Evolutionary conservation across 2,329 filamentous ascomycete species (phyloP).

Genomic region (Cytospora piceicola): DNA sequence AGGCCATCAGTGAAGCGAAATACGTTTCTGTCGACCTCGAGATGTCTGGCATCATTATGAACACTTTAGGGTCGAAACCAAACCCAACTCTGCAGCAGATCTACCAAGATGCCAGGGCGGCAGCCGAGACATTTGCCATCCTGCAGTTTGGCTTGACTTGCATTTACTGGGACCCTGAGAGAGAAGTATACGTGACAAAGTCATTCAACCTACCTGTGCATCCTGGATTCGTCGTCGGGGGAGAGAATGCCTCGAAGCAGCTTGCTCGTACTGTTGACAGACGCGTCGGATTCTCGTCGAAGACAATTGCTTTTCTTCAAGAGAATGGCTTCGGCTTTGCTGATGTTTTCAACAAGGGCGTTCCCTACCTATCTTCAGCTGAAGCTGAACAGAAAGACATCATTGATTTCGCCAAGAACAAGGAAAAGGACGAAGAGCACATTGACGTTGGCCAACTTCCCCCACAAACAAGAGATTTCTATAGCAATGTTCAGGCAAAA

Average conservation of each 20-base stretch:
- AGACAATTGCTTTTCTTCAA: conserved; percentile 39
- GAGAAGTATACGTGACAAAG: conserved; percentile 33
- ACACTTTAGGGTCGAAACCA: neutral
- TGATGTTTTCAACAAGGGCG: conserved; percentile 36
- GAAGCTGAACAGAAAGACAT: conserved; percentile 31
- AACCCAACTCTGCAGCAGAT: conserved; percentile 28
- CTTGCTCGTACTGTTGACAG: conserved; percentile 37
- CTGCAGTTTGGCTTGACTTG: conserved; percentile 46
- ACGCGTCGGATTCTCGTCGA: conserved; percentile 36
- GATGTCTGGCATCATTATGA: conserved; percentile 42
- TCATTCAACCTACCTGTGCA: conserved; percentile 41
- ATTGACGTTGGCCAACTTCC: conserved; percentile 25
- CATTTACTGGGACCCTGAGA: conserved; percentile 31
- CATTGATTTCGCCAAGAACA: conserved; percentile 20
- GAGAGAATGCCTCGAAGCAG: conserved; percentile 4
- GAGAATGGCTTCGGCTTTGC: conserved; percentile 36
- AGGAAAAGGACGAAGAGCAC: neutral
- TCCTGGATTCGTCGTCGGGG: conserved; percentile 36
- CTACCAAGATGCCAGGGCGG: conserved; percentile 39
- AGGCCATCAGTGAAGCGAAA: conserved; percentile 37
- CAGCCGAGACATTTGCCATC: conserved; percentile 39
- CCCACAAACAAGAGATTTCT: conserved; percentile 30
- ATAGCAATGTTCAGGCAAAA: neutral
- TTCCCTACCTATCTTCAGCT: conserved; percentile 39
- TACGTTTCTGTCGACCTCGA: conserved; percentile 45